Evolutionary conservation across 2,329 filamentous ascomycete genomes (phyloP).

Genomic region (Colletotrichum chlorophyti): DNA sequence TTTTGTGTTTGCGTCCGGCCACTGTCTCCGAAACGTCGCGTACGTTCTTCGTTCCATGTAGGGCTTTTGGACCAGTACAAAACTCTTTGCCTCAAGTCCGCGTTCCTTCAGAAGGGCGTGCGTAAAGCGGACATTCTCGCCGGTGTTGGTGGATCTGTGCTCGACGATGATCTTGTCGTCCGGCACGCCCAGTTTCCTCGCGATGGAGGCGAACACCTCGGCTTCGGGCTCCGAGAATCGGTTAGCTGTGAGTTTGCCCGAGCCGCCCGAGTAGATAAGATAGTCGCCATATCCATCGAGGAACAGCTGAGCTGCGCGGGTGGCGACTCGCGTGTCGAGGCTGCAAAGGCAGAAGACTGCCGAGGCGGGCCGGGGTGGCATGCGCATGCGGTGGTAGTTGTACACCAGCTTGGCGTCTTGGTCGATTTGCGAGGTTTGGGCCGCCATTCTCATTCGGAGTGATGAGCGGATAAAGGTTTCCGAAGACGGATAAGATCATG

Average conservation of each 20-base stretch:
- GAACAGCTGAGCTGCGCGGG: conserved; percentile 48
- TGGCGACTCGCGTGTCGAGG: conserved; percentile 52
- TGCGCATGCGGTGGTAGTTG: conserved; percentile 50
- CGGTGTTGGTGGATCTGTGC: conserved; percentile 49
- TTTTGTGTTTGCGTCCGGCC: conserved; percentile 42
- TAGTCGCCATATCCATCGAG: conserved; percentile 45
- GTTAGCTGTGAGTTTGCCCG: conserved; percentile 46
- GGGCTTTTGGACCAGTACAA: conserved; percentile 55
- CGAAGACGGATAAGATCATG: neutral
- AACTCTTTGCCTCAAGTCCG: conserved; percentile 35
- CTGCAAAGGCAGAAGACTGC: conserved; percentile 56
- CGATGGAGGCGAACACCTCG: conserved; percentile 48
- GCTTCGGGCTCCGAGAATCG: conserved; percentile 50
- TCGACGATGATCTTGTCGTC: conserved; percentile 46
- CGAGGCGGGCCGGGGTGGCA: conserved; percentile 43
- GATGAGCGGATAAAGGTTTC: neutral
- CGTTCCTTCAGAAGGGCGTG: conserved; percentile 40
- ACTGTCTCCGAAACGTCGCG: conserved; percentile 54
- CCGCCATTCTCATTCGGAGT: neutral
- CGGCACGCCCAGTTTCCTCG: conserved; percentile 47
- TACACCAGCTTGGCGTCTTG: conserved; percentile 47
- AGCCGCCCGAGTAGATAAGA: conserved; percentile 52
- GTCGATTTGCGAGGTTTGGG: neutral
- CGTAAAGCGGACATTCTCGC: conserved; percentile 55
- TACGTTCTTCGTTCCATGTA: conserved; percentile 56